Conservation (phyloP, 2,329 filamentous ascomycete genomes). For the Penicillium vulpinum region DNA sequence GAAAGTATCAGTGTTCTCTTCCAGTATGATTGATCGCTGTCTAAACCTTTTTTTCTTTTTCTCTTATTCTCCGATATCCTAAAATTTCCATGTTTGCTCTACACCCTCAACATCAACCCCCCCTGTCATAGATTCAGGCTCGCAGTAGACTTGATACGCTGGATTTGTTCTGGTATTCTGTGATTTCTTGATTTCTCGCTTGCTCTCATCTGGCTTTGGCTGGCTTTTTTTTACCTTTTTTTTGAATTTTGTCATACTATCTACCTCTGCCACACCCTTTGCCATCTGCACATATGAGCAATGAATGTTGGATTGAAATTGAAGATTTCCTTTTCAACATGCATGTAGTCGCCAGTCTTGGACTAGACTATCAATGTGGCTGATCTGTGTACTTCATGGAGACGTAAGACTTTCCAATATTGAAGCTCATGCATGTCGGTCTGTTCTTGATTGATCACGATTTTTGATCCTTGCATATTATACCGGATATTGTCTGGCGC, state of each 20-base stretch:
- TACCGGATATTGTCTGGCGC: neutral
- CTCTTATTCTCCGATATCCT: conserved; percentile 8
- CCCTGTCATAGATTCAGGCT: conserved; percentile 12
- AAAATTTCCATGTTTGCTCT: conserved; percentile 6
- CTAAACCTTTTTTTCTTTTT: conserved; percentile 2
- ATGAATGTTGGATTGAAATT: conserved; percentile 10
- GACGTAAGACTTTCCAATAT: neutral
- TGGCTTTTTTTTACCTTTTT: conserved; percentile 9
- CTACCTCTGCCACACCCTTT: conserved; percentile 23
- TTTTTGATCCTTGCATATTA: neutral
- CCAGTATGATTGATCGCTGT: conserved; percentile 65
- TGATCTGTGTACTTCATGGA: neutral
- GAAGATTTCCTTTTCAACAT: conserved; percentile 4
- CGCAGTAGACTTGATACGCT: conserved; percentile 22
- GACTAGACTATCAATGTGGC: conserved; percentile 5
- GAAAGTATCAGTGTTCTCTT: conserved; percentile 97
- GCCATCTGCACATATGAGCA: conserved; percentile 29
- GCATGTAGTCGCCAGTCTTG: conserved; percentile 2
- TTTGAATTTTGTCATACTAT: conserved; percentile 11
- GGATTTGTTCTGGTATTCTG: conserved; percentile 20
- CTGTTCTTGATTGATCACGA: neutral
- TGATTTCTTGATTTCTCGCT: conserved; percentile 10
- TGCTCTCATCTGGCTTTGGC: conserved; percentile 10
- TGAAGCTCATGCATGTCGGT: neutral
- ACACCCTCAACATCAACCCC: conserved; percentile 1